Evolutionary conservation across 225 moss, liverwort and hornwort genomes (phyloP).

Genomic region (Marchantia polymorpha): DNA sequence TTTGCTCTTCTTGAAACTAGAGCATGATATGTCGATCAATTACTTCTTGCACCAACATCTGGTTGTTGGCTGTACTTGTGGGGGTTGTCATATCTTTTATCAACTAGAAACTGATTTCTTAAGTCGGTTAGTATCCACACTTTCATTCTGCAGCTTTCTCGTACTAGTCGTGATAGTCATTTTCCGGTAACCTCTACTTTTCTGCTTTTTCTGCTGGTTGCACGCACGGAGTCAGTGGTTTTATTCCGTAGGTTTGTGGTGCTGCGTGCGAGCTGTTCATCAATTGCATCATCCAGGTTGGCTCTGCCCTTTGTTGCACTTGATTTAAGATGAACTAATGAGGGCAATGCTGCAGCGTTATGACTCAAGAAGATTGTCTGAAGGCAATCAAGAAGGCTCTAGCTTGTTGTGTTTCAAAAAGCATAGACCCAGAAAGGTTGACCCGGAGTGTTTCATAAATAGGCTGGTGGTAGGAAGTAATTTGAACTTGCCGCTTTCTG

Average conservation of each 20-base stretch:
- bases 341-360: not conserved
- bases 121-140: not conserved
- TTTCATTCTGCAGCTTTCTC: not conserved
- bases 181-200: not conserved
- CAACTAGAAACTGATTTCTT: not conserved
- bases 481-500: not conserved
- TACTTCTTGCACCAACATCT: not conserved
- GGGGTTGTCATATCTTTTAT: not conserved
- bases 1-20: slow-evolving; percentile 5
- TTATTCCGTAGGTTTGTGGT: not conserved
- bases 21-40: slow-evolving; percentile 6
- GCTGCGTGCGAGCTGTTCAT: not conserved
- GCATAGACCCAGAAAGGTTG: not conserved
- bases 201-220: not conserved
- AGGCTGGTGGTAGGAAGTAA: not conserved
- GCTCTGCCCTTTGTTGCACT: not conserved
- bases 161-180: not conserved
- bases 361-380: no score
- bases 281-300: not conserved
- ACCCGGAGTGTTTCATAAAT: not conserved
- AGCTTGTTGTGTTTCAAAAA: not conserved
- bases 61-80: slow-evolving; percentile 4
- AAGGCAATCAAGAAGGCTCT: not conserved
- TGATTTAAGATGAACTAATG: not conserved
- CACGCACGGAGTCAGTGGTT: not conserved